Evolutionary conservation across 2,329 filamentous ascomycete genomes (phyloP).

Genomic region (Aspergillus unguis): DNA sequence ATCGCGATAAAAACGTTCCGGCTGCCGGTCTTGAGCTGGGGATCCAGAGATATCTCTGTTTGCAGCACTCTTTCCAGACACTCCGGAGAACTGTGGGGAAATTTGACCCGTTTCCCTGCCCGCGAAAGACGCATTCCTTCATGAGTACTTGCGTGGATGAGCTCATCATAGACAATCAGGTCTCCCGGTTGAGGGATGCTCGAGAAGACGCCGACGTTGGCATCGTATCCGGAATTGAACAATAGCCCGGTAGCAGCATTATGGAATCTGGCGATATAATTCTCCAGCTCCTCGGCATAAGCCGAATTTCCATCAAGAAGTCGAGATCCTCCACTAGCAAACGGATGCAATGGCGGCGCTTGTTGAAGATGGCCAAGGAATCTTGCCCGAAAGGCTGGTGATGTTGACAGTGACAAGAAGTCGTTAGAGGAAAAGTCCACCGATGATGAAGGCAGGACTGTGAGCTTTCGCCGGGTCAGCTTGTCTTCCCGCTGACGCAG

Average conservation of each 20-base stretch:
- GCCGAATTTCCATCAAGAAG: conserved; percentile 63
- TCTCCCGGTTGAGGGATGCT: conserved; percentile 60
- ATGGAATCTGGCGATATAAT: conserved; percentile 59
- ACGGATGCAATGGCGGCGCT: conserved; percentile 36
- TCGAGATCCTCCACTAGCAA: conserved; percentile 59
- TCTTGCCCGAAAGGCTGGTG: conserved; percentile 43
- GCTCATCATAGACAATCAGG: conserved; percentile 67
- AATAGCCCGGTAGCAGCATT: conserved; percentile 56
- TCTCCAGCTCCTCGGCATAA: conserved; percentile 59
- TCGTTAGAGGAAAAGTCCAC: conserved; percentile 65
- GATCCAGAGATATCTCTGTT: conserved; percentile 29
- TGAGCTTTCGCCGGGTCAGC: conserved; percentile 48
- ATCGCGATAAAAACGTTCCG: conserved; percentile 65
- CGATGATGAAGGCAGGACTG: conserved; percentile 41
- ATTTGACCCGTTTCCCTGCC: conserved; percentile 45
- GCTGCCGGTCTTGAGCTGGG: conserved; percentile 34
- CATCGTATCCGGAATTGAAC: conserved; percentile 65
- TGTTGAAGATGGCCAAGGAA: conserved; percentile 49
- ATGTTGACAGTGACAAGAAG: conserved; percentile 58
- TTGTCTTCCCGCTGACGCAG: conserved; percentile 42
- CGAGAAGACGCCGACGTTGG: conserved; percentile 62
- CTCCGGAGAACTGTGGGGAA: conserved; percentile 47
- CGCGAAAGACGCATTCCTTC: conserved; percentile 70
- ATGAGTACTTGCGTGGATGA: conserved; percentile 74
- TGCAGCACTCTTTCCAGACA: conserved; percentile 39